phyloP scores from a whole-genome alignment of 441 rosid species.

The Gossypium davidsonii region DNA sequence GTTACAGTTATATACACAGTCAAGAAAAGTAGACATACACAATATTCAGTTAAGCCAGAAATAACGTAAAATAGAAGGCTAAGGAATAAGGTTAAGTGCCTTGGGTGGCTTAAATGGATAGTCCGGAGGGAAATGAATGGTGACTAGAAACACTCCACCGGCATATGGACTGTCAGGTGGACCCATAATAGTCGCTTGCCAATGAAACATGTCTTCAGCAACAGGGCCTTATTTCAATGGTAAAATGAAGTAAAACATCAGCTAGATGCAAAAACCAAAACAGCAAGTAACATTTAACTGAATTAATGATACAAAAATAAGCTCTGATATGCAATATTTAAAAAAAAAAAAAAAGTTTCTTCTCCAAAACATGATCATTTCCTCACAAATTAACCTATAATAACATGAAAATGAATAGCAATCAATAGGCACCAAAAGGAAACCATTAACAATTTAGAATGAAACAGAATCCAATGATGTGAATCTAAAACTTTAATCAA shows the following conservation, averaged over 20 bases:
- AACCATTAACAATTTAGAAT: background rate
- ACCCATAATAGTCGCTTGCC: conserved; percentile 91
- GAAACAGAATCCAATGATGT: background rate
- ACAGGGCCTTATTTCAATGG: conserved; percentile 47
- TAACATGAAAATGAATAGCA: background rate
- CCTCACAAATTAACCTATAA: background rate
- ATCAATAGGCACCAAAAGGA: background rate
- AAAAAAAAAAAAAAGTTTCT: too few relatives aligned
- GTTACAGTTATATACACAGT: background rate
- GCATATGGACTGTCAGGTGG: conserved; percentile 78
- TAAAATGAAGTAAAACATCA: background rate
- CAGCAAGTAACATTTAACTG: background rate
- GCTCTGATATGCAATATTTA: background rate
- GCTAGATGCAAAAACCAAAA: background rate
- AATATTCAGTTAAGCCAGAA: background rate
- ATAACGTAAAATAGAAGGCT: background rate
- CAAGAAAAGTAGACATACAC: background rate
- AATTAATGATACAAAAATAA: background rate
- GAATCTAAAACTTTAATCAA: background rate
- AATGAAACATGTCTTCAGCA: conserved; percentile 84
- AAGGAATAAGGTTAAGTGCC: conserved; percentile 25
- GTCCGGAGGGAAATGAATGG: conserved; percentile 78
- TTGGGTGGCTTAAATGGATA: conserved; percentile 86
- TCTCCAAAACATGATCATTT: too few relatives aligned
- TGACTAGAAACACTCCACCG: conserved; percentile 75